Conservation (phyloP, 805 yeast genomes). For the Metschnikowia colocasiae region DNA sequence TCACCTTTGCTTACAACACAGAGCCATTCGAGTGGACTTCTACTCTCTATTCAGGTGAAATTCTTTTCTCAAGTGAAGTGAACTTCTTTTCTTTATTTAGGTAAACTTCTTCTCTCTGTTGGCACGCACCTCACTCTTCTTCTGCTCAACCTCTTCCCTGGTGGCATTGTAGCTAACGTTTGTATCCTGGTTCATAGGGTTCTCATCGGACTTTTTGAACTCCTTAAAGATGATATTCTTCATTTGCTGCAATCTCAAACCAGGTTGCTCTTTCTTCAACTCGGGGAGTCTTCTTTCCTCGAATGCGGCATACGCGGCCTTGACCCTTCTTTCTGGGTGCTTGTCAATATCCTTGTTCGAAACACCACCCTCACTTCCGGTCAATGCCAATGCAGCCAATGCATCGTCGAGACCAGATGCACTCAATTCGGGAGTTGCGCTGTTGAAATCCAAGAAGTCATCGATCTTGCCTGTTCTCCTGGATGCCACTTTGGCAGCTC, state of each 20-base stretch:
- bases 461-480: conserved; percentile 61
- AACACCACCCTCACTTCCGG: conserved; percentile 55
- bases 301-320: conserved; percentile 70
- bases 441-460: conserved; percentile 57
- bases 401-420: conserved; percentile 80
- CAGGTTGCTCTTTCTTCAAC: conserved; percentile 70
- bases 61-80: too few relatives aligned
- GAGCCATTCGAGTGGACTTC: conserved; percentile 17
- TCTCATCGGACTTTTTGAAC: conserved; percentile 74
- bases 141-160: conserved; percentile 43
- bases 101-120: conserved; percentile 43
- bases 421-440: conserved; percentile 48
- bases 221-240: conserved; percentile 74
- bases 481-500: conserved; percentile 63
- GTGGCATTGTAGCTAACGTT: conserved; percentile 61
- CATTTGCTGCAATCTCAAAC: conserved; percentile 72
- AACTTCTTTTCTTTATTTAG: too few relatives aligned
- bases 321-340: conserved; percentile 86
- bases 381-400: conserved; percentile 68
- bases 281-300: conserved; percentile 73
- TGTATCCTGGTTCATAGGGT: conserved; percentile 80
- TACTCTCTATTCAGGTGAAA: conserved; percentile 52
- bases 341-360: conserved; percentile 65
- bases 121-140: conserved; percentile 47
- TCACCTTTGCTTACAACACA: neutral